Percentiles rank a stretch among this genome's conserved stretches.
phyloP scores from a whole-genome alignment of 2,329 filamentous ascomycete species.

The Nothopassalora personata region DNA sequence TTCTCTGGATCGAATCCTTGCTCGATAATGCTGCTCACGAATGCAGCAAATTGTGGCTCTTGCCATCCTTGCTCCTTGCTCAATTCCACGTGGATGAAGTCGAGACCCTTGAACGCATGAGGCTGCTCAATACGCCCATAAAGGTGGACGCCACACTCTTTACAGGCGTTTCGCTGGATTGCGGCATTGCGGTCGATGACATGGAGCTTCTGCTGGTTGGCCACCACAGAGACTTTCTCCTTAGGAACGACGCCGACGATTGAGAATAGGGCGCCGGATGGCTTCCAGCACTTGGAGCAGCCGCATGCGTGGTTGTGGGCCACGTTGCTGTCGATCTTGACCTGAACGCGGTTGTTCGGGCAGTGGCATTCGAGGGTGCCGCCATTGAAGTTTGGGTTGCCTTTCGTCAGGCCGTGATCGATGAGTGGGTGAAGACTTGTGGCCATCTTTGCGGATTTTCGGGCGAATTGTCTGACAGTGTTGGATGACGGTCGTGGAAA shows the following conservation, averaged over 20 bases:
- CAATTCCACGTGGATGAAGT: slow-evolving; percentile 63
- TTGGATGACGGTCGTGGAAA: background rate
- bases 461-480: background rate
- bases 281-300: slow-evolving; percentile 70
- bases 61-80: slow-evolving; percentile 60
- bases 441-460: slow-evolving; percentile 6
- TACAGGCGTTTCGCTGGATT: slow-evolving; percentile 59
- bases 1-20: slow-evolving; percentile 55
- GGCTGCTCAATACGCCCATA: slow-evolving; percentile 61
- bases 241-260: slow-evolving; percentile 57
- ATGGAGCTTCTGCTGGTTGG: slow-evolving; percentile 53
- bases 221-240: slow-evolving; percentile 52
- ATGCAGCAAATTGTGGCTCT: slow-evolving; percentile 65
- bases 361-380: slow-evolving; percentile 61
- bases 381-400: slow-evolving; percentile 51
- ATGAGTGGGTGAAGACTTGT: slow-evolving; percentile 53
- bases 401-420: slow-evolving; percentile 57
- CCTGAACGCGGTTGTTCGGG: slow-evolving; percentile 50
- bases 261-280: slow-evolving; percentile 57
- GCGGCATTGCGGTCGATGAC: slow-evolving; percentile 53
- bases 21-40: slow-evolving; percentile 64
- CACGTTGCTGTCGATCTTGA: slow-evolving; percentile 55
- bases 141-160: slow-evolving; percentile 56
- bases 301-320: slow-evolving; percentile 66
- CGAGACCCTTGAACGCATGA: slow-evolving; percentile 63